phyloP scores from a whole-genome alignment of 306 rosid species.

The Glycine soja region DNA sequence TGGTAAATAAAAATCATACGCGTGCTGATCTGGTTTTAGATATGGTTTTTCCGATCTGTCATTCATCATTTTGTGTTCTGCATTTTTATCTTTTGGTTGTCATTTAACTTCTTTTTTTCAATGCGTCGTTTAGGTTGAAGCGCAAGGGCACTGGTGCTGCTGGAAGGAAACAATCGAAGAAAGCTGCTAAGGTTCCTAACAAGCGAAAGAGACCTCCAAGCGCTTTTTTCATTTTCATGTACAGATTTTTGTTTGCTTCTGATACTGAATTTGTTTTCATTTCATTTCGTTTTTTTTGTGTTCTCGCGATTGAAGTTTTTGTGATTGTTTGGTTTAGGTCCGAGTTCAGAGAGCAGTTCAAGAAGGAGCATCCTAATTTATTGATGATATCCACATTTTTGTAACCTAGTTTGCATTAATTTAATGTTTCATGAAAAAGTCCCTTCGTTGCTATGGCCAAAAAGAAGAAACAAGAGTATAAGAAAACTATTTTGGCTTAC shows the following conservation, averaged over 20 bases:
- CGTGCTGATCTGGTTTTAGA: no score
- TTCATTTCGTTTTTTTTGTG: no score
- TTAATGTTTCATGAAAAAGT: constrained; percentile 63
- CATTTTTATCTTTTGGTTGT: no score
- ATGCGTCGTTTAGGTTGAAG: constrained; percentile 62
- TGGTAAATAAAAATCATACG: no score
- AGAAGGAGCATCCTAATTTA: constrained; percentile 72
- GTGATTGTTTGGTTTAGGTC: constrained; percentile 54
- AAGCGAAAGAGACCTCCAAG: constrained; percentile 94
- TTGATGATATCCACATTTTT: neutral
- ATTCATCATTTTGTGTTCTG: no score
- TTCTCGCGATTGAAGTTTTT: neutral
- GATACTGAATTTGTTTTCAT: neutral
- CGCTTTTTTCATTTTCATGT: constrained; percentile 96
- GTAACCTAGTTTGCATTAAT: neutral
- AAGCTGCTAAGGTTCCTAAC: constrained; percentile 89
- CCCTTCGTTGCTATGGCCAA: constrained; percentile 73
- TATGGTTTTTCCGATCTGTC: no score
- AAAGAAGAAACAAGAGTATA: constrained; percentile 78
- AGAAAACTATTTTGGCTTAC: constrained; percentile 60
- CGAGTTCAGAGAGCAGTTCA: constrained; percentile 76
- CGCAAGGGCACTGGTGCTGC: constrained; percentile 68
- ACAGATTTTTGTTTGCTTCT: neutral
- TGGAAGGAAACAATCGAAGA: constrained; percentile 65
- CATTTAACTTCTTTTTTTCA: no score